Conservation (phyloP, 345 rosid genomes). For the Eucalyptus regnans region DNA sequence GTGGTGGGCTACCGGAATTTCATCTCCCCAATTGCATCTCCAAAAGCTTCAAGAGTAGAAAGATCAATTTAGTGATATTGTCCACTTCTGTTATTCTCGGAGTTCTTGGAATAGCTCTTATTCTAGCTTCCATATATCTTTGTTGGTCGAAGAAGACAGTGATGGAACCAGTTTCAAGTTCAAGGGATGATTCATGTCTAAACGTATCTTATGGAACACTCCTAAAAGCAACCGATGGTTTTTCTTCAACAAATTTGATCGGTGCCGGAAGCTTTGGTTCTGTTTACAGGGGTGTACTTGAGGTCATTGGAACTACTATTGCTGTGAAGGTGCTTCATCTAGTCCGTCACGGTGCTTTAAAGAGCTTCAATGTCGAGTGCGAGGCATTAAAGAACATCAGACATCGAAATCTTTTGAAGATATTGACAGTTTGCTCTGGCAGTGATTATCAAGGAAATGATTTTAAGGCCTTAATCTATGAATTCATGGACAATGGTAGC, state of each 20-base stretch:
- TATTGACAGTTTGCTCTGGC: neutral
- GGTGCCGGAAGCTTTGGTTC: neutral
- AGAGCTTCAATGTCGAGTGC: neutral
- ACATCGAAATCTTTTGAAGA: neutral
- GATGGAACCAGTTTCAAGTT: neutral
- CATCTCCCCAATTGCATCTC: neutral
- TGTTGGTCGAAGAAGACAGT: neutral
- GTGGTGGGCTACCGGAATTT: neutral
- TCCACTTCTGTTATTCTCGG: neutral
- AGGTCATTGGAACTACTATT: neutral
- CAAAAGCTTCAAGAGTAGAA: neutral
- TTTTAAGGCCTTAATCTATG: neutral
- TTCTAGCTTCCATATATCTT: neutral
- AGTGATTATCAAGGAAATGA: neutral
- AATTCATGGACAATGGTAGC: neutral
- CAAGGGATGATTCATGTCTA: neutral
- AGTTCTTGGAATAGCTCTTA: neutral
- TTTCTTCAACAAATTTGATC: neutral
- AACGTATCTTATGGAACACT: neutral
- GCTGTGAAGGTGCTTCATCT: neutral
- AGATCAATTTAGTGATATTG: neutral
- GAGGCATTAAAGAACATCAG: neutral
- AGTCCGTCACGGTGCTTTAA: accelerated
- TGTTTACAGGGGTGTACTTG: neutral
- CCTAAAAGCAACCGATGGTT: neutral